Evolutionary conservation across 192 early-diverging fungal genomes (phyloP), one percentile per base, ranked within the genome.

Genomic region (Coemansia sp.): DNA sequence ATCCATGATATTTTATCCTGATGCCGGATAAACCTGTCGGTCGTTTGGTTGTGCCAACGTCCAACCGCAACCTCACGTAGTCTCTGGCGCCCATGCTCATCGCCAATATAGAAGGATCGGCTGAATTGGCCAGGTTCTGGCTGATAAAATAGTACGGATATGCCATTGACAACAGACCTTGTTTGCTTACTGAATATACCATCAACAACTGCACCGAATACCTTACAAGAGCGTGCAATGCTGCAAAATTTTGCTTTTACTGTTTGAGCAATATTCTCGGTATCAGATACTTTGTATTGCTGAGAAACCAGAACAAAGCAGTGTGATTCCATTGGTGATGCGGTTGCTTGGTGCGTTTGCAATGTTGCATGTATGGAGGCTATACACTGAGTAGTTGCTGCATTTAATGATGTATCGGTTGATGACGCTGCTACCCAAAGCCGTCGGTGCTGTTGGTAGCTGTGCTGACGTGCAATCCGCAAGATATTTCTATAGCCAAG

Each of bases 51-150:
- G 54, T 76, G 72, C 72, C 72, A 76, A 20, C 72, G 61, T 14
- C 72, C 72, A 1, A 76, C 72, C 0, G 72, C 65, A 0, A 55
- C 47, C 35, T 76, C 72, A 16, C 72, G 72, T 55, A 76, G 48
- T 8, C 72, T 40, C 39, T 76, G 72, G 20, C 72, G 53, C 4
- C 72, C 72, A 38, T 76, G 72, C 35, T 50, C 37, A 31, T 78
- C 74, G 31, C 74, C 74, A 3, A 78, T 57, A 31, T 67, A 71
- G 28, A 78, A 78, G 10, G 68, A 64, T 7, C 20, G 39, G 13
- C 28, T 69, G 36, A 19, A 15, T 13, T 26, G 12, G 18, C 15
- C 5, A 19, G 38, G 23, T 28, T 26, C 49, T 21, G 44, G 13
- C 16, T 23, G 35, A 42, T 71, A 48, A 52, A 66, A 71, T 13